Evolutionary conservation across 208 protist genomes (phyloP).

Genomic region (Trypanosomatidae sp.): DNA sequence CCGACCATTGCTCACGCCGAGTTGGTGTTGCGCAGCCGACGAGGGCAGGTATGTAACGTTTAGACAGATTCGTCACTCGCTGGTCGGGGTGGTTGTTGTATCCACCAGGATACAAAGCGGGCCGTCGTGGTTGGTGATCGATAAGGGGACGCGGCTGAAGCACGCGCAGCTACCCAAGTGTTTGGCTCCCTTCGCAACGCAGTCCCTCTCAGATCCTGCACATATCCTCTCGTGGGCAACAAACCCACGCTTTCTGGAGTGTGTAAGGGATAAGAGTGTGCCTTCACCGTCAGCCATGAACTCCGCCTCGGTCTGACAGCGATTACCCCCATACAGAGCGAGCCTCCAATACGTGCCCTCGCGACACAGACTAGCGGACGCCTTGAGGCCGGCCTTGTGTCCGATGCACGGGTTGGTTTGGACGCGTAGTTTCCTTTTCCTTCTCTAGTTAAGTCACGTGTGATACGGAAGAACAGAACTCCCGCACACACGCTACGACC

Average conservation of each 20-base stretch:
- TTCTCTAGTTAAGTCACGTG: not conserved
- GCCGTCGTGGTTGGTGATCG: not conserved
- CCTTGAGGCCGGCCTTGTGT: not conserved
- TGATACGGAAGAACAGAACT: not conserved
- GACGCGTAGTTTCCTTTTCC: not conserved
- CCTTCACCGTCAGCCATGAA: not conserved
- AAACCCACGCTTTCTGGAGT: not conserved
- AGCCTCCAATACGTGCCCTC: not conserved
- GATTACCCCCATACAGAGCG: not conserved
- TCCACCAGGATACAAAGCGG: not conserved
- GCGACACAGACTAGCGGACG: not conserved
- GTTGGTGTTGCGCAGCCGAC: not conserved
- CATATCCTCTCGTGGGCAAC: not conserved
- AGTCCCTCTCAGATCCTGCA: not conserved
- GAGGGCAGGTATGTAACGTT: no score
- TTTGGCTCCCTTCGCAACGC: not conserved
- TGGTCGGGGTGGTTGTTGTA: not conserved
- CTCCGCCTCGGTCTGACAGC: not conserved
- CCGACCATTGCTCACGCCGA: not conserved
- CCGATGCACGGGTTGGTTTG: not conserved
- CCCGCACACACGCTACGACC: not conserved
- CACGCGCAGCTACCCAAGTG: not conserved
- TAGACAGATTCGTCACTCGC: not conserved
- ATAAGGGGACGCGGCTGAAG: not conserved
- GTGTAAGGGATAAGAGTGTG: not conserved